Evolutionary conservation across 2,329 filamentous ascomycete genomes (phyloP).

Genomic region (Aspergillus pseudoglaucus): DNA sequence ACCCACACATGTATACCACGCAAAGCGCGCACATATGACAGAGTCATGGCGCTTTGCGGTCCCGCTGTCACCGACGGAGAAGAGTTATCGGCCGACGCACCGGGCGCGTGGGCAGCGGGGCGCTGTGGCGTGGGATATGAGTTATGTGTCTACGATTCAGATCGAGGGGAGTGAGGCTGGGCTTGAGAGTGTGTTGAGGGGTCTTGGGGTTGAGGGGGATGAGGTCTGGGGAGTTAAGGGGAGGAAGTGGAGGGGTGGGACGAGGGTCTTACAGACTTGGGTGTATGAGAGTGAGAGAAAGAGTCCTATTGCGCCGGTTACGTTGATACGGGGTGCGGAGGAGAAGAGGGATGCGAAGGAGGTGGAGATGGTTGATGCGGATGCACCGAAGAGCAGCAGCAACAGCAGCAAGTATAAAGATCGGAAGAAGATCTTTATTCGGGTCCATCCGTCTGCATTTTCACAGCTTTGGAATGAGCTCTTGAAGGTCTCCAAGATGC

Average conservation of each 20-base stretch:
- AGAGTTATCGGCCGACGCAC: constrained; percentile 83
- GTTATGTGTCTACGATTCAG: constrained; percentile 82
- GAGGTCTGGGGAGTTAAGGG: constrained; percentile 59
- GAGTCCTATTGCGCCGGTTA: constrained; percentile 63
- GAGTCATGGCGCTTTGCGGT: constrained; percentile 87
- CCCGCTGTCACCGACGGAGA: constrained; percentile 77
- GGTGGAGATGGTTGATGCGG: constrained; percentile 31
- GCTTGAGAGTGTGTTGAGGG: constrained; percentile 60
- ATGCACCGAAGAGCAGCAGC: constrained; percentile 1
- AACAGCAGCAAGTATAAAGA: constrained; percentile 21
- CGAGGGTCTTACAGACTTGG: constrained; percentile 53
- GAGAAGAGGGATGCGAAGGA: constrained; percentile 20
- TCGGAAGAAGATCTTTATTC: constrained; percentile 57
- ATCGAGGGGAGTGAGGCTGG: constrained; percentile 62
- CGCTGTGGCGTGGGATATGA: constrained; percentile 84
- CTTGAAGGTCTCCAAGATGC: constrained; percentile 52
- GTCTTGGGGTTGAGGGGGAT: constrained; percentile 54
- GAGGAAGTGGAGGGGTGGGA: constrained; percentile 64
- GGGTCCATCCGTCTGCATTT: constrained; percentile 74
- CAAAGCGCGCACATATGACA: constrained; percentile 87
- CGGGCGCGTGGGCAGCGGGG: constrained; percentile 69
- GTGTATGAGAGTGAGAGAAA: constrained; percentile 49
- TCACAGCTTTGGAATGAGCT: constrained; percentile 59
- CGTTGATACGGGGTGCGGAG: constrained; percentile 65
- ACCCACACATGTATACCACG: constrained; percentile 88